Percentiles rank a stretch among this genome's conserved stretches.
Conservation (phyloP, 169 alveolate species). For the Eimeria sp. region DNA sequence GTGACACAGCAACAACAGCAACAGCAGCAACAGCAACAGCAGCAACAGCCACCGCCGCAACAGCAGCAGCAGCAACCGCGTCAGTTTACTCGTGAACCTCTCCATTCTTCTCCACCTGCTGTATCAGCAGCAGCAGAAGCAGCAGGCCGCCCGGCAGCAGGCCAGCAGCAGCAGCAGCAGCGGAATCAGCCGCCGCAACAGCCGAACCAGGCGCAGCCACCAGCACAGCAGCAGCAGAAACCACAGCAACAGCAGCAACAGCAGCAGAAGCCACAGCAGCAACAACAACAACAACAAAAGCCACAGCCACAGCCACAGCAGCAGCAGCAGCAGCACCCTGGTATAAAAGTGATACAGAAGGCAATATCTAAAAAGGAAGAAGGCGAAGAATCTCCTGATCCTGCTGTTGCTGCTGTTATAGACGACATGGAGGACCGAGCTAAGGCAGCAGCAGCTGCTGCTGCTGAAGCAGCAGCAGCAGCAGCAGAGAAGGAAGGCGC, state of each 20-base stretch:
- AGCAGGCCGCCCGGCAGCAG: background rate
- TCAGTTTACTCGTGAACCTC: background rate
- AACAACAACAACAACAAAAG: background rate
- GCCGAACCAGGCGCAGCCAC: too few species aligned
- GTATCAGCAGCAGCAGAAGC: background rate
- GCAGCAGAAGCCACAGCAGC: background rate
- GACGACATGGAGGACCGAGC: background rate
- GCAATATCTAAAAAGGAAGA: background rate
- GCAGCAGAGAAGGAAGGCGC: background rate
- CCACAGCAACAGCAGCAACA: too few species aligned
- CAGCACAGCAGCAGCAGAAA: too few species aligned
- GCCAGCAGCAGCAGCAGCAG: background rate
- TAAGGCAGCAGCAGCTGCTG: too few species aligned
- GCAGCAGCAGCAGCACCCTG: background rate
- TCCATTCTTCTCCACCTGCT: slow-evolving; percentile 10
- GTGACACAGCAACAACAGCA: slow-evolving; percentile 12
- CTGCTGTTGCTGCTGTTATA: background rate
- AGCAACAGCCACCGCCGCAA: background rate
- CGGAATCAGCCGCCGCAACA: too few species aligned
- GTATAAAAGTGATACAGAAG: background rate
- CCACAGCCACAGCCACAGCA: background rate
- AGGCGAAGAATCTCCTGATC: background rate
- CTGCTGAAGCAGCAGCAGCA: too few species aligned
- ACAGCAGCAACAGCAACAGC: background rate
- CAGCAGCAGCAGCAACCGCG: slow-evolving; percentile 5